Evolutionary conservation across 1,139 yeast species (phyloP).

Genomic region (Blastobotrys elegans): DNA sequence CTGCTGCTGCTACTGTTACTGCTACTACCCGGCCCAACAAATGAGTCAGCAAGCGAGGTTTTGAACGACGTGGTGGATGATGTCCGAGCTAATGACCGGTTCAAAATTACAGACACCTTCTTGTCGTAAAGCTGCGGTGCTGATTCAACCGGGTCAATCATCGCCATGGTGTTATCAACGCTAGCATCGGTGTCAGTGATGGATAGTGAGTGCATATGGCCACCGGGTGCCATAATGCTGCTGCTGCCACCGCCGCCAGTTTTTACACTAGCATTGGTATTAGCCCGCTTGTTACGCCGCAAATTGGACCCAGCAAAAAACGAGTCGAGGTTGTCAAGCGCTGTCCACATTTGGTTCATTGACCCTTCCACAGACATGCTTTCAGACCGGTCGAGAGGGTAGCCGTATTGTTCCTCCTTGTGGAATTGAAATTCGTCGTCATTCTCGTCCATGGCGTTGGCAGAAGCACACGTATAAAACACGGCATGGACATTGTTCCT

Average conservation of each 20-base stretch:
- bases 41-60: constrained; percentile 51
- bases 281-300: not conserved
- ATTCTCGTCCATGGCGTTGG: constrained; percentile 17
- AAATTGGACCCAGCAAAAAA: constrained; percentile 70
- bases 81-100: constrained; percentile 68
- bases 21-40: constrained; percentile 19
- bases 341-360: constrained; percentile 92
- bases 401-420: constrained; percentile 51
- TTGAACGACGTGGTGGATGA: constrained; percentile 74
- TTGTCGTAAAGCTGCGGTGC: constrained; percentile 78
- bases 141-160: constrained; percentile 49
- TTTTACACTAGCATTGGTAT: not conserved
- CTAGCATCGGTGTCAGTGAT: constrained; percentile 41
- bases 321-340: constrained; percentile 88
- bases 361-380: constrained; percentile 63
- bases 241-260: constrained; percentile 25
- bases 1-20: not conserved
- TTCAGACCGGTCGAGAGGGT: constrained; percentile 37
- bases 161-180: constrained; percentile 30
- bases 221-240: constrained; percentile 17
- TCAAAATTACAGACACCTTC: constrained; percentile 69
- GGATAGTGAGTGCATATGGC: constrained; percentile 6
- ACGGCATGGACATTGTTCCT: constrained; percentile 94
- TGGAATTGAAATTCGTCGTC: constrained; percentile 38
- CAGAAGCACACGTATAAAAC: constrained; percentile 66